Evolutionary conservation across 176 grass and related monocot genomes (phyloP).

Genomic region (Cenchrus americanus): DNA sequence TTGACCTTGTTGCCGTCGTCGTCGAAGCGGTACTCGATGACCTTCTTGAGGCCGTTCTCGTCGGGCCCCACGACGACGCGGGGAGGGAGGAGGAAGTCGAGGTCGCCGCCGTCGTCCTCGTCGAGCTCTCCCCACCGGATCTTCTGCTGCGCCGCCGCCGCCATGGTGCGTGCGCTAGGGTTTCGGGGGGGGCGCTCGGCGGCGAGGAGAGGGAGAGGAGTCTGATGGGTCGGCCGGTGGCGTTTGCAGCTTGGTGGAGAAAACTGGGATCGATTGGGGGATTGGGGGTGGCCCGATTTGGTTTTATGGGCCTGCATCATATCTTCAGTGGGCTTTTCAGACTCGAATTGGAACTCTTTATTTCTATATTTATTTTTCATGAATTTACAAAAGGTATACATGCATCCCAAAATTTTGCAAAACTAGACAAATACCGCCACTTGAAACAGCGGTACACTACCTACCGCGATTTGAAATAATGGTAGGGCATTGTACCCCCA

Average conservation of each 20-base stretch:
- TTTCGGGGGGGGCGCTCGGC: background rate
- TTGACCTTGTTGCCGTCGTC: conserved; percentile 80
- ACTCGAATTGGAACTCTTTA: background rate
- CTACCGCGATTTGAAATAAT: no score
- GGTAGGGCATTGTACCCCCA: no score
- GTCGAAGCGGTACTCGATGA: conserved; percentile 79
- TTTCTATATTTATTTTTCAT: no score
- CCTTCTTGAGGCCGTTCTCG: conserved; percentile 75
- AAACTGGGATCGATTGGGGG: background rate
- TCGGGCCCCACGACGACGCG: conserved; percentile 71
- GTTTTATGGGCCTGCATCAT: background rate
- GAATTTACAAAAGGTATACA: no score
- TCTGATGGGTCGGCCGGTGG: background rate
- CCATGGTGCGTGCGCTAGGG: conserved; percentile 39
- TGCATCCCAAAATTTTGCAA: no score
- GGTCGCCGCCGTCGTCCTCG: conserved; percentile 72
- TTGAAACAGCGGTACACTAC: no score
- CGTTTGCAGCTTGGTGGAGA: background rate
- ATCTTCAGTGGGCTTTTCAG: background rate
- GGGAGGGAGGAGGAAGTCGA: conserved; percentile 83
- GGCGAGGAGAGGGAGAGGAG: background rate
- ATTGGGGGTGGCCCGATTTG: background rate
- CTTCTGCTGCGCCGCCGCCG: conserved; percentile 54
- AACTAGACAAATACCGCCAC: no score
- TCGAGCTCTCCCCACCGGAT: conserved; percentile 81